Conservation (phyloP, 75 land plant species). For the Picea sitchensis region DNA sequence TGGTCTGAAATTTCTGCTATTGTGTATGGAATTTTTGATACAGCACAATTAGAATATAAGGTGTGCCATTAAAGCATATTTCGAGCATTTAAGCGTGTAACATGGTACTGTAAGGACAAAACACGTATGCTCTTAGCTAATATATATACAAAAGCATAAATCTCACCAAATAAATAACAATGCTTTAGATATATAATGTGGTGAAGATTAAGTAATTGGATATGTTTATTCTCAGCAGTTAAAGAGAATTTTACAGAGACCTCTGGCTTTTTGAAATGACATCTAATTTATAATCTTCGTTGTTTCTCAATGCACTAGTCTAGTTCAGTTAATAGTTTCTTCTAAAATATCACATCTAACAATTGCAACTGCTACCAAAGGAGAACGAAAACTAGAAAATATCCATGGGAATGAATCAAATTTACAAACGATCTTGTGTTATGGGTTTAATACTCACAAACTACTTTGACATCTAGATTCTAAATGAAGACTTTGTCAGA, state of each 20-base stretch:
- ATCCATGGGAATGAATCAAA: not conserved
- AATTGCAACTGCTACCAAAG: not conserved
- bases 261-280: not conserved
- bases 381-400: not conserved
- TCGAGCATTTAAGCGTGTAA: not conserved
- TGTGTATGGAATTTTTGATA: not conserved
- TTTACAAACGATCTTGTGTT: not conserved
- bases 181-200: not conserved
- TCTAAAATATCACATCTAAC: not conserved
- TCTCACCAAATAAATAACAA: not conserved
- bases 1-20: too few species aligned
- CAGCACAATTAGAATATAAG: not conserved
- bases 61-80: not conserved
- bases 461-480: not conserved
- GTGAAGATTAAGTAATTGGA: not conserved
- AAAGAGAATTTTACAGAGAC: not conserved
- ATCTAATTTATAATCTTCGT: not conserved
- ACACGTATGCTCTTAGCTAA: not conserved
- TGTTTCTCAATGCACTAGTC: not conserved
- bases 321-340: not conserved
- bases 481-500: not conserved
- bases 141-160: not conserved
- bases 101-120: not conserved
- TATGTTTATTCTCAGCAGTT: not conserved
- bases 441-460: not conserved